These are phyloP conservation scores for Dioszegia crocea DNA, from an alignment of 768 basidiomycete genomes.

Conservation along the genomic window DNA sequence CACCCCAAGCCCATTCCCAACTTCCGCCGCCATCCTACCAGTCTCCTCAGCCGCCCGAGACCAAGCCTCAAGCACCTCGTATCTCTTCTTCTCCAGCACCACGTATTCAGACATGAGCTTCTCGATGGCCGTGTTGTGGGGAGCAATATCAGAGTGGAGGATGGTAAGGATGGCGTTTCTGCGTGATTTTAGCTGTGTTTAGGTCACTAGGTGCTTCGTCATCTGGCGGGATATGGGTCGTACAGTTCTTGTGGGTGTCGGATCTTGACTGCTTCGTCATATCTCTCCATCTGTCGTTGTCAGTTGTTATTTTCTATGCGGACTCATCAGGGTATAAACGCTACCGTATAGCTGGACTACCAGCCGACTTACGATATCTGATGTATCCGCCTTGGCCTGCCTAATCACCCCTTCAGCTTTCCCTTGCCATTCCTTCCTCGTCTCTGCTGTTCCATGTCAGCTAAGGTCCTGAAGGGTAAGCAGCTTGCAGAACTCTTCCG, in stretches of 20 bases:
- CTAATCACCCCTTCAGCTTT: conserved; percentile 1
- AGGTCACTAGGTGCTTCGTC: background rate
- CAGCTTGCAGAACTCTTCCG: no score
- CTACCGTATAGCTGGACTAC: no score
- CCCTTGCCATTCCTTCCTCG: background rate
- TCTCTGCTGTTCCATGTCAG: background rate
- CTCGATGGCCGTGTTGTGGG: background rate
- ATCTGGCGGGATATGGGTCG: background rate
- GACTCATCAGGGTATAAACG: no score
- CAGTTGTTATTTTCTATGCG: no score
- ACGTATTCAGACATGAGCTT: conserved; percentile 1
- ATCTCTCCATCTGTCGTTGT: background rate
- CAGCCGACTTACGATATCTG: background rate
- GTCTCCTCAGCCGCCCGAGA: background rate
- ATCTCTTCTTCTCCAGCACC: background rate
- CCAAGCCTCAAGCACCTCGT: background rate
- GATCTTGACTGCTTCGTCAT: background rate
- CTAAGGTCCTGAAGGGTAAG: background rate
- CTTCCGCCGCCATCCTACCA: background rate
- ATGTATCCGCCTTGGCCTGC: conserved; percentile 3
- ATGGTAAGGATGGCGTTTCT: background rate
- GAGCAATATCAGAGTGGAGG: background rate
- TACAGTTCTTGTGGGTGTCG: conserved; percentile 2
- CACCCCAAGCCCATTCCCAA: background rate
- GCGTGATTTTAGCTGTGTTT: background rate